Percentiles rank a stretch among this genome's conserved stretches.
phyloP scores from a whole-genome alignment of 2,329 filamentous ascomycete species.

The Ascochyta pisi region DNA sequence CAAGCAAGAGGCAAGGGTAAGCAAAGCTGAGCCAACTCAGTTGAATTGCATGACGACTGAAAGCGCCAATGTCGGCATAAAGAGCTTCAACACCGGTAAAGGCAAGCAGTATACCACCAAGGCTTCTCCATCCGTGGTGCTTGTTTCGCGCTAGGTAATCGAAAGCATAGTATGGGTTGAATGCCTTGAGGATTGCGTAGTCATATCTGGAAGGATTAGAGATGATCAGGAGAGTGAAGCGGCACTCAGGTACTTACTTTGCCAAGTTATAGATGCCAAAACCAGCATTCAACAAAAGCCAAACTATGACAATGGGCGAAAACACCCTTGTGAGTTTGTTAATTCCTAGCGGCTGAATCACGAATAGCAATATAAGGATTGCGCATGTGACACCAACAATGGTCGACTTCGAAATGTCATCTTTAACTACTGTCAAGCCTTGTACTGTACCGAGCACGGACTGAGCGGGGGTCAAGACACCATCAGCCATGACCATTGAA shows the following conservation, averaged over 20 bases:
- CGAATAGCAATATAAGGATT: conserved; percentile 69
- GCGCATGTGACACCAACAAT: conserved; percentile 70
- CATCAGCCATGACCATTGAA: conserved; percentile 71
- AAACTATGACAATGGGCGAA: conserved; percentile 71
- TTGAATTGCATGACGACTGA: conserved; percentile 71
- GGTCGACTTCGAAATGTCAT: conserved; percentile 61
- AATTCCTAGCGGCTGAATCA: conserved; percentile 70
- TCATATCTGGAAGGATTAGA: conserved; percentile 50
- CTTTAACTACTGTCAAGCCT: conserved; percentile 63
- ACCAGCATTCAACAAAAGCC: conserved; percentile 68
- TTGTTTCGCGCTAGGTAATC: conserved; percentile 66
- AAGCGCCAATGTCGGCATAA: conserved; percentile 80
- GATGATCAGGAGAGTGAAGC: not conserved
- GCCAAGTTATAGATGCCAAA: conserved; percentile 65
- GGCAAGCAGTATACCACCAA: conserved; percentile 74
- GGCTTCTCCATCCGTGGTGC: conserved; percentile 66
- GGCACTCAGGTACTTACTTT: conserved; percentile 19
- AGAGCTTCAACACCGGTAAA: conserved; percentile 81
- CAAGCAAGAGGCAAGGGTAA: conserved; percentile 71
- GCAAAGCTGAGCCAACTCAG: conserved; percentile 73
- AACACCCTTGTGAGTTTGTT: conserved; percentile 66
- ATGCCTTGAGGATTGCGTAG: conserved; percentile 59
- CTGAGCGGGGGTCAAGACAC: conserved; percentile 72
- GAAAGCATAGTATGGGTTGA: conserved; percentile 65
- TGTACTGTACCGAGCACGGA: conserved; percentile 74